Evolutionary conservation across 2,329 filamentous ascomycete genomes (phyloP), one percentile per base, ranked within the genome.

Genomic region (Neonectria hederae): DNA sequence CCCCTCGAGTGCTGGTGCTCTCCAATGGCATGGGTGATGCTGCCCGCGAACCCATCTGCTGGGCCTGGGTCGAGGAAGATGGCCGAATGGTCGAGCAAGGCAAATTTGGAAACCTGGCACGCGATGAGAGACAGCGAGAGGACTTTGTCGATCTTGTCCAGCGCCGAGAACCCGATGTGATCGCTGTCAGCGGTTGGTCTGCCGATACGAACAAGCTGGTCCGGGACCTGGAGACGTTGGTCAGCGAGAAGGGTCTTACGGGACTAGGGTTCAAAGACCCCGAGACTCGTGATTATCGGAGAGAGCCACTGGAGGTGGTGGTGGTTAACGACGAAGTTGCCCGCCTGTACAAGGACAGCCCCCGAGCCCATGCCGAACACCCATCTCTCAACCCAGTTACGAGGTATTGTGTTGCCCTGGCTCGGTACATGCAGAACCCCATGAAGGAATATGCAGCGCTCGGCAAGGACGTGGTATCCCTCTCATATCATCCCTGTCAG

Each of bases 251-350:
- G 76, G 87, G 91, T 54, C 84, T 99, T 10, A 90, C 89, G 71
- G 92, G 93, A 4, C 88, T 92, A 14, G 88, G 93, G n/a, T 97
- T 92, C 73, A 90, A 94, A 55, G 92, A 97, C 68, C 82, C 84
- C 2, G 92, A 95, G n/a, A 88, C 88, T 28, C 89, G 89, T 60
- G 90, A 94, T 65, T 91, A 92, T 67, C 86, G 90, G 62, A 92
- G 85, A 62, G 94, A 97, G 74, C 88, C 89, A 11, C 84, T 99
- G 30, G 95, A 98, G 63, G 91, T 98, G 10, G 85, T 98, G 30
- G 89, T 97, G 59, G 92, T 97, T 66, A 97, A 98, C 72, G 96
- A 99, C 73, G 96, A 99, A 80, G 94, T 97, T 54, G 96, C 96
- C n/a, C 89, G 96, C 48, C 86, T 98, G 4, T 99, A 97, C 82